These are phyloP conservation scores for Candida arabinofermentans DNA, from an alignment of 805 yeast species.

Conservation along the genomic window DNA sequence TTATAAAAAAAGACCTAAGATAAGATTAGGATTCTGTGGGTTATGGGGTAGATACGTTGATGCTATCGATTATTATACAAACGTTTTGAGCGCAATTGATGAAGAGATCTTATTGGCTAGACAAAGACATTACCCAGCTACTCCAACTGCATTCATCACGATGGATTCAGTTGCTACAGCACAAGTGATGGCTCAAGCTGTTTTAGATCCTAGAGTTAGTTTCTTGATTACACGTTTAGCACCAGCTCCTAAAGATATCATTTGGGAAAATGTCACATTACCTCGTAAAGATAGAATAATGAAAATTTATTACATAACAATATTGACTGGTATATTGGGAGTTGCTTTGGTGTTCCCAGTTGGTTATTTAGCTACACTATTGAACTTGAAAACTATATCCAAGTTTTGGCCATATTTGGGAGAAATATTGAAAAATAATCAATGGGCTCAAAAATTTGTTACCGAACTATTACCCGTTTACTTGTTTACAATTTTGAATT, in stretches of 20 bases:
- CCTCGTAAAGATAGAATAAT: slow-evolving; percentile 67
- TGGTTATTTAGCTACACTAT: slow-evolving; percentile 74
- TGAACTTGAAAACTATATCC: slow-evolving; percentile 73
- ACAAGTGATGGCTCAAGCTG: slow-evolving; percentile 95
- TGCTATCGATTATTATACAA: slow-evolving; percentile 73
- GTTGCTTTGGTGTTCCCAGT: slow-evolving; percentile 80
- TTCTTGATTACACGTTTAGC: slow-evolving; percentile 80
- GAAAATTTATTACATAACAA: slow-evolving; percentile 60
- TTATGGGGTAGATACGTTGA: slow-evolving; percentile 68
- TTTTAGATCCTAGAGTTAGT: slow-evolving; percentile 83
- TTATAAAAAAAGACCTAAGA: slow-evolving; percentile 51
- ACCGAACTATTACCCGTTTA: slow-evolving; percentile 91
- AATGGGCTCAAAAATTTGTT: slow-evolving; percentile 73
- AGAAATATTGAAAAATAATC: slow-evolving; percentile 53
- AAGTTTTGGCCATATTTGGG: slow-evolving; percentile 84
- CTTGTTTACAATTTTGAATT: slow-evolving; percentile 80
- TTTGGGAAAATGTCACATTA: slow-evolving; percentile 87
- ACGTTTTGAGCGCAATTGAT: slow-evolving; percentile 65
- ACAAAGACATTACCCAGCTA: slow-evolving; percentile 66
- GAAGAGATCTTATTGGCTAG: slow-evolving; percentile 64
- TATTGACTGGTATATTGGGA: slow-evolving; percentile 63
- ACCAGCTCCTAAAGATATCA: slow-evolving; percentile 94
- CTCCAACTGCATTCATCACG: slow-evolving; percentile 90
- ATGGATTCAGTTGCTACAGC: slow-evolving; percentile 95
- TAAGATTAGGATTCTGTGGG: slow-evolving; percentile 59